phyloP scores from a whole-genome alignment of 305 asterid genomes.

The Withania somnifera region DNA sequence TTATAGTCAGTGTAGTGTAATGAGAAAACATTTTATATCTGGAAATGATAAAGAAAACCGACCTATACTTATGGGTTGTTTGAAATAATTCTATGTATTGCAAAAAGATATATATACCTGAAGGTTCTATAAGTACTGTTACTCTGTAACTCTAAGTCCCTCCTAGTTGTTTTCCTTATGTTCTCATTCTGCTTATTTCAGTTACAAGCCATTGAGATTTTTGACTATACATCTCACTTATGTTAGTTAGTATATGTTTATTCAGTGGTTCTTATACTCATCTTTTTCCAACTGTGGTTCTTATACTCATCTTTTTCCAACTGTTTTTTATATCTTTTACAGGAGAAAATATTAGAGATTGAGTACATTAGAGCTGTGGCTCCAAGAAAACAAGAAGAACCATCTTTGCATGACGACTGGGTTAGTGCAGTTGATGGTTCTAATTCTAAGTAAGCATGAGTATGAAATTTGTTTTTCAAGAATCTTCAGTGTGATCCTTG shows the following conservation, averaged over 20 bases:
- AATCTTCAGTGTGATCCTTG: neutral
- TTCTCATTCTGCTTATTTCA: neutral
- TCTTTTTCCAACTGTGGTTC: neutral
- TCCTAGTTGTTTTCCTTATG: neutral
- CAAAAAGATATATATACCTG: neutral
- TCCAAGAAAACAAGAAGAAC: constrained; percentile 74
- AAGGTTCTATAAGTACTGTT: neutral
- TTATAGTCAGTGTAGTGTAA: neutral
- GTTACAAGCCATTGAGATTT: neutral
- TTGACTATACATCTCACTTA: neutral
- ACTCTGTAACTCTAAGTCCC: neutral
- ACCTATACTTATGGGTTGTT: neutral
- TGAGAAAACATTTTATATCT: neutral
- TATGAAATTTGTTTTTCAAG: neutral
- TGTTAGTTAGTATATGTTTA: neutral
- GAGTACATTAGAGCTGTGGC: constrained; percentile 79
- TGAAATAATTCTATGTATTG: neutral
- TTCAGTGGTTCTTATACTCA: neutral
- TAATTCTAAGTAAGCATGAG: constrained; percentile 40
- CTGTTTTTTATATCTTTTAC: constrained; percentile 9
- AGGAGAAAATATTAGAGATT: constrained; percentile 85
- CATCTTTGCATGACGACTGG: constrained; percentile 86
- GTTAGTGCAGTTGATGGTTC: constrained; percentile 95
- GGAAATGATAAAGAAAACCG: neutral
- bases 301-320: neutral